A percentile compares a stretch with the other conserved stretches of the same genome.
These are phyloP conservation scores for Ogataea salicorniae DNA, from an alignment of 805 yeast species.

Conservation along the genomic window DNA sequence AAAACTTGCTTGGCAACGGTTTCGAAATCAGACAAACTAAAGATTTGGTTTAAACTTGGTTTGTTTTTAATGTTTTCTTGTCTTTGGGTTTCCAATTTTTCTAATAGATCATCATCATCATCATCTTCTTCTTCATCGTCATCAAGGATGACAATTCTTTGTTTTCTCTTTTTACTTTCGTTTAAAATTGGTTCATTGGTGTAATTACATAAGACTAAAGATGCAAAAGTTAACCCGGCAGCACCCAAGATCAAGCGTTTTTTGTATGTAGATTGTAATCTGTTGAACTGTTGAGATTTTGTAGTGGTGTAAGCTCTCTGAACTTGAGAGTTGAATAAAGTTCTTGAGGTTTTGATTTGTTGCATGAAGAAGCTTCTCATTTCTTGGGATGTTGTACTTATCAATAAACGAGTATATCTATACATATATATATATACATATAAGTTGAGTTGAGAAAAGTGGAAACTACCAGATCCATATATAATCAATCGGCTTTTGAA, in stretches of 20 bases:
- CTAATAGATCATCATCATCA: conserved; percentile 23
- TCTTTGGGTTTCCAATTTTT: conserved; percentile 35
- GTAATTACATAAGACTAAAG: neutral
- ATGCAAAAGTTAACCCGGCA: conserved; percentile 1
- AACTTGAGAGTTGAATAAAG: neutral
- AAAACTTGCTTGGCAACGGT: conserved; percentile 72
- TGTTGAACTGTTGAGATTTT: neutral
- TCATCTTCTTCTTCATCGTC: conserved; percentile 24
- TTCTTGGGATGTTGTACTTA: too few relatives aligned
- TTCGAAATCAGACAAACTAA: conserved; percentile 82
- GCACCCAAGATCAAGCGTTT: neutral
- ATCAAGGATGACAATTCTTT: conserved; percentile 20
- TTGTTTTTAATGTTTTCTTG: conserved; percentile 38
- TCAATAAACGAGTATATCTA: too few relatives aligned
- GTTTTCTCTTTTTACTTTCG: conserved; percentile 15
- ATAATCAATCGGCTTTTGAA: too few relatives aligned
- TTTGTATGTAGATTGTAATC: neutral
- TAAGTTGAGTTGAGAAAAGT: too few relatives aligned
- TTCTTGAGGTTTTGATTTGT: too few relatives aligned
- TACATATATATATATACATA: too few relatives aligned
- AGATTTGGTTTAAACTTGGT: conserved; percentile 66
- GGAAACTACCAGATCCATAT: too few relatives aligned
- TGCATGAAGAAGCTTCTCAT: too few relatives aligned
- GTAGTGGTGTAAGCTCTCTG: conserved; percentile 1
- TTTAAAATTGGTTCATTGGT: conserved; percentile 8